Base-by-base conservation (phyloP, 1,139 yeast genomes). In the Kurtzmaniella quercitrusa region DNA sequence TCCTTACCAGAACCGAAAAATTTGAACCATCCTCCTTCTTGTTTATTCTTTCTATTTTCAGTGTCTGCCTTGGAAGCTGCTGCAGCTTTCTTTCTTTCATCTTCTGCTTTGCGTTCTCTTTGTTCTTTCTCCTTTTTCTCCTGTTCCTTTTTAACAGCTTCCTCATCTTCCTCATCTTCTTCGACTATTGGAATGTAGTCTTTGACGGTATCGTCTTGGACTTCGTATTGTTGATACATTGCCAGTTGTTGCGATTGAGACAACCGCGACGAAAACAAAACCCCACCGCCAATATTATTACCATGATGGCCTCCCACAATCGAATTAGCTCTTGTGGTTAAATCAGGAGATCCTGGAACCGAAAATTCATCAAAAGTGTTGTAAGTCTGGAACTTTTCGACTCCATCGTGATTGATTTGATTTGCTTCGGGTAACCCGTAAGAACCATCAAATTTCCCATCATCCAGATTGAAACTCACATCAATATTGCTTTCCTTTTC, bases 231-330 rank as follows among this genome's bases (percentile, higher is more conserved):
- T 47, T 71, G 75, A 53, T 71, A 71, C 59, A 71, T 50, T 1
- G 68, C 74, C 8, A 74, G 66, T 46, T 70, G 76, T 42, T 71
- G 76, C 2, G 76, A 71, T 48, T 72, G 76, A 0, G 76, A 69
- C 43, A 72, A 60, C 42, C 74, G 53, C 7, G 73, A 66, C 1
- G 74, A 65, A 42, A 52, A 60, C 47, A 66, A 66, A 2, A 59
- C 46, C 2, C 65, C 67, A 5, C 37, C 37, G n/a, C 16, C 16
- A 30, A 16, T 11, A 30, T 30, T 30, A 30, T 14, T 14, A 19
- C 23, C 37, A 19, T 19, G 21, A 2, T 60, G 50, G 12, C 69
- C 71, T 16, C 72, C 74, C 39, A 70, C 53, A 1, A 71, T 76
- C 3, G 76, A 70, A 49, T 72, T 71, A 26, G 76, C 77, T 42